Evolutionary conservation across 345 rosid genomes (phyloP).

Genomic region (Psidium guajava): DNA sequence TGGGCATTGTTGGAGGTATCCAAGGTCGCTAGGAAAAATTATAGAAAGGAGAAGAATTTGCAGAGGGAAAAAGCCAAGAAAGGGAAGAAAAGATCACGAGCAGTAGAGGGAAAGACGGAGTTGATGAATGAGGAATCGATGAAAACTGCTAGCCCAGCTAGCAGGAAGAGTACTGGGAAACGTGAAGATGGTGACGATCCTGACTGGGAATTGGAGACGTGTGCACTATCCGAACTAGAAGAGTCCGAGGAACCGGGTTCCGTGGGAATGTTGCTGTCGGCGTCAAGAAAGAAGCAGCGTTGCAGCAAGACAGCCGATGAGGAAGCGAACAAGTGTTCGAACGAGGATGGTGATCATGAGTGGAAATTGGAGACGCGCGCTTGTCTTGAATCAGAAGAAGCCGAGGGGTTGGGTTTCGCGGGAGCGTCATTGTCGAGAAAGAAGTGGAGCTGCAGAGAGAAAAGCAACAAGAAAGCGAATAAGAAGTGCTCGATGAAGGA

Average conservation of each 20-base stretch:
- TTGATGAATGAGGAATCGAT: neutral
- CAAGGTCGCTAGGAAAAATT: neutral
- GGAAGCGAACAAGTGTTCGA: no score
- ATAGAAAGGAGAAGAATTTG: neutral
- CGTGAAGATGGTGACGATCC: neutral
- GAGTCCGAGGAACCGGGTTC: neutral
- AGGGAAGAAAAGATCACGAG: neutral
- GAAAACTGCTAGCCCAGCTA: no score
- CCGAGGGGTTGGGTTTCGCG: neutral
- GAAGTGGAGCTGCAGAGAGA: neutral
- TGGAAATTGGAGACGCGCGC: neutral
- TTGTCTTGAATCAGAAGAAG: neutral
- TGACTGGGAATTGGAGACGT: neutral
- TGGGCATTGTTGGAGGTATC: neutral
- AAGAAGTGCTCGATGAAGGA: neutral
- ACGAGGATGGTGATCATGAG: neutral
- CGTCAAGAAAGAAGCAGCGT: no score
- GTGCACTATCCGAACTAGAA: neutral
- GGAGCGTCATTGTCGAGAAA: neutral
- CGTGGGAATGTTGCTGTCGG: no score
- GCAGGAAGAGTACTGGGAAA: neutral
- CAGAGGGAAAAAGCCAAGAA: neutral
- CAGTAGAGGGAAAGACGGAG: neutral
- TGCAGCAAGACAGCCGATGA: no score
- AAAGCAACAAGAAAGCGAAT: neutral